These are phyloP conservation scores for Plectosphaerella sp. DNA, from an alignment of 2,329 filamentous ascomycete genomes.

Conservation along the genomic window DNA sequence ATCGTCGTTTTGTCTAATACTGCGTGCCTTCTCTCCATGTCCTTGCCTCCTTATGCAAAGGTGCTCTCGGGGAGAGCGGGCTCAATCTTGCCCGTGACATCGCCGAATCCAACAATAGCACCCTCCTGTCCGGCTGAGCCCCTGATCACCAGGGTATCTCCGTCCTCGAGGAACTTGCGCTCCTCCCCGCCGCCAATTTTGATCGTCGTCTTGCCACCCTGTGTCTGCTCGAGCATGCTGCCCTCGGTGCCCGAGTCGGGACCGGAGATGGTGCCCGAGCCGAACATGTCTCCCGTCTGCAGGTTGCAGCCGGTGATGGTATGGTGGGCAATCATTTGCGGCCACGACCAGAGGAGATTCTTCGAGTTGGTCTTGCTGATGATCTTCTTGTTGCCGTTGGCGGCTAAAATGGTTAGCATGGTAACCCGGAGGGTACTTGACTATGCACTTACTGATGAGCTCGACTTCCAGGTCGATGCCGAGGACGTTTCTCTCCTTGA, in stretches of 20 bases:
- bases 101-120: slow-evolving; percentile 71
- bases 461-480: slow-evolving; percentile 33
- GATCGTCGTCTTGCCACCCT: slow-evolving; percentile 62
- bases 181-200: slow-evolving; percentile 60
- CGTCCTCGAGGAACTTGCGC: slow-evolving; percentile 69
- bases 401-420: slow-evolving; percentile 13
- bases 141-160: slow-evolving; percentile 63
- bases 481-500: slow-evolving; percentile 31
- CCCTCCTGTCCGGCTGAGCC: slow-evolving; percentile 64
- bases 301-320: slow-evolving; percentile 73
- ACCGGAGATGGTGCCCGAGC: slow-evolving; percentile 72
- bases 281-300: slow-evolving; percentile 69
- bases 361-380: slow-evolving; percentile 22
- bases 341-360: slow-evolving; percentile 70
- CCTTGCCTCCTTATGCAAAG: not conserved
- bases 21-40: not conserved
- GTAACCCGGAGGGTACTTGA: fast-evolving
- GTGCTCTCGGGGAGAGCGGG: slow-evolving; percentile 17
- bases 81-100: slow-evolving; percentile 60
- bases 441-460: slow-evolving; percentile 29
- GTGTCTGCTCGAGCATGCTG: slow-evolving; percentile 67
- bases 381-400: slow-evolving; percentile 21
- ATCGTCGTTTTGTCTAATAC: not conserved
- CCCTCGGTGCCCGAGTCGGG: slow-evolving; percentile 60
- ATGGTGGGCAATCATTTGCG: slow-evolving; percentile 81